phyloP scores from a whole-genome alignment of 2,329 filamentous ascomycete species.

The Daldinia sp. region DNA sequence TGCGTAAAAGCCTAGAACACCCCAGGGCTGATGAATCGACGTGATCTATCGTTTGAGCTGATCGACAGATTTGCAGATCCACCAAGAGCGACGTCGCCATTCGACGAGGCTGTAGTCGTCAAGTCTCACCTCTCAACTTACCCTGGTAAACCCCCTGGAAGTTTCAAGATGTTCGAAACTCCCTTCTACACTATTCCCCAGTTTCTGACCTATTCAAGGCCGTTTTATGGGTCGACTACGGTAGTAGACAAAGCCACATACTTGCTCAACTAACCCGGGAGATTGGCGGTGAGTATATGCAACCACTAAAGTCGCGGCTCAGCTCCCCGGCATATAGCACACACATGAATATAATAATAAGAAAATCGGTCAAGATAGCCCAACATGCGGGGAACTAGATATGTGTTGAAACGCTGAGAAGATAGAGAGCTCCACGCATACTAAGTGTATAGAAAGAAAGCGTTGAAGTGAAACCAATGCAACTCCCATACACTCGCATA shows the following conservation, averaged over 20 bases:
- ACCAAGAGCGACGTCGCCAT: conserved; percentile 43
- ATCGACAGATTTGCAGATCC: conserved; percentile 46
- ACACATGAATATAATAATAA: conserved; percentile 29
- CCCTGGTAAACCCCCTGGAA: conserved; percentile 10
- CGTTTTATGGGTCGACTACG: conserved; percentile 23
- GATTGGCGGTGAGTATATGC: conserved; percentile 43
- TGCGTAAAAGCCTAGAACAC: conserved; percentile 40
- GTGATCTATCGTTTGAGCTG: conserved; percentile 37
- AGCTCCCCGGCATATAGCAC: conserved; percentile 33
- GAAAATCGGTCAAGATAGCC: conserved; percentile 36
- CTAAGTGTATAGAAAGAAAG: conserved; percentile 11
- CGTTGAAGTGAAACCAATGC: conserved; percentile 41
- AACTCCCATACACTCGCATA: conserved; percentile 37
- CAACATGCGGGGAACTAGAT: conserved; percentile 33
- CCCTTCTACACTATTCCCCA: conserved; percentile 6
- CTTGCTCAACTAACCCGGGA: conserved; percentile 22
- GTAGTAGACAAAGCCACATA: conserved; percentile 3
- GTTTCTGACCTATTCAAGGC: conserved; percentile 18
- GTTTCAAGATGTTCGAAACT: conserved; percentile 20
- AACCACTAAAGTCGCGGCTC: conserved; percentile 19
- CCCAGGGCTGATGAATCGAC: conserved; percentile 44
- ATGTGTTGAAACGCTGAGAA: conserved; percentile 33
- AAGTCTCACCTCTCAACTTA: conserved; percentile 22
- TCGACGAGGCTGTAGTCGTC: conserved; percentile 43
- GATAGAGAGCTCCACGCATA: conserved; percentile 30